Base-by-base conservation (phyloP, 768 basidiomycete species). In the Collybia mongolica region DNA sequence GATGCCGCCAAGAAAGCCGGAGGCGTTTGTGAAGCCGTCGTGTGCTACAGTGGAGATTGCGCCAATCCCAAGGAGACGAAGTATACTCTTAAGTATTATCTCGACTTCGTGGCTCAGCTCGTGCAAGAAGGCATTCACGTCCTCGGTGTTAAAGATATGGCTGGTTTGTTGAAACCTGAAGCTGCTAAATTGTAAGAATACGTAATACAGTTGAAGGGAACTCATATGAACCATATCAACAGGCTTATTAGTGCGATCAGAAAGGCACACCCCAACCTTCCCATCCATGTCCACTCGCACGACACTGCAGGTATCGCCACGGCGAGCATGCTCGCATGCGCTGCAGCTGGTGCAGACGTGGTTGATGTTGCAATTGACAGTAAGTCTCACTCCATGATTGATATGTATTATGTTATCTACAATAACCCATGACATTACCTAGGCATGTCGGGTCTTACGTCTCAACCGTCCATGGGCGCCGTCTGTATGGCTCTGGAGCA, bases 1-100 rank as follows among this genome's bases (percentile, higher is more conserved):
- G 97, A 99, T 65, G 97, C 97, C 36, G 97, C 97, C 52, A 99
- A 98, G 84, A 97, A 97, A 70, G 97, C 97, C 26, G 97, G 97
- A 51, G 97, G 97, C 77, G 97, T 99, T 44, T 87, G 88, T 53
- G 97, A 99, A 69, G 97, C 92, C 38, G 93, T 92, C 51, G 91
- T 96, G 58, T 99, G 97, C 76, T 99, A 99, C 79, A 95, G 91
- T 57, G 97, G 97, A 53, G 97, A 99, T 65, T 89, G 97, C 42
- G 95, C 94, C 35, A 91, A 82, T 72, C 86, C 92, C 47, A 94
- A 88, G 71, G 93, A 95, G 73, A 93, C 80, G 54, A 99, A 99
- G 72, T 99, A 99, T 74, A 98, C 95, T 14, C 77, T 99, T 38
- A 75, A 96, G 66, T 99, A 99, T 74, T 99, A 99, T 72, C 82